phyloP scores from a whole-genome alignment of 2,329 filamentous ascomycete genomes.

The Aspergillus aculeatus region DNA sequence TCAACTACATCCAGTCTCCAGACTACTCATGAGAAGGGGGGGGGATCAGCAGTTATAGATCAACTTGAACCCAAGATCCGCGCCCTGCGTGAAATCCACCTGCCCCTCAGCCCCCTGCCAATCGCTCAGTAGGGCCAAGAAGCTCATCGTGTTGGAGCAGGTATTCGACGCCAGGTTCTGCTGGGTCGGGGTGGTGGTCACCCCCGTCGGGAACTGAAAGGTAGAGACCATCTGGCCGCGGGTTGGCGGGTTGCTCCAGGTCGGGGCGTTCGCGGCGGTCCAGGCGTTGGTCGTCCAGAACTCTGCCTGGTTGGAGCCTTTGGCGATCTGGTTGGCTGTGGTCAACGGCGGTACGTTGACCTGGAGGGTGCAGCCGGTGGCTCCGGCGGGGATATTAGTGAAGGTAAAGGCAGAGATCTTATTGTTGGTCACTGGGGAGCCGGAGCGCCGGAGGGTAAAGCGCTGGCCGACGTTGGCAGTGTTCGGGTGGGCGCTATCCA shows the following conservation, averaged over 20 bases:
- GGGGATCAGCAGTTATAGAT: constrained; percentile 16
- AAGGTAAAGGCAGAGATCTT: constrained; percentile 17
- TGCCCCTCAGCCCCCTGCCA: constrained; percentile 16
- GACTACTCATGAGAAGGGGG: too few species aligned
- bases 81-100: constrained; percentile 15
- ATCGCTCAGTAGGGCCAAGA: constrained; percentile 13
- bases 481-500: constrained; percentile 11
- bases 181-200: neutral
- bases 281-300: constrained; percentile 18
- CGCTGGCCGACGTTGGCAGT: constrained; percentile 10
- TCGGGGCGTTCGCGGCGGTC: constrained; percentile 3
- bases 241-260: constrained; percentile 10
- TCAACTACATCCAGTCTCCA: too few species aligned
- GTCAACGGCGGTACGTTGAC: constrained; percentile 14
- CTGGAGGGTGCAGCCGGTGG: constrained; percentile 21
- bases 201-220: constrained; percentile 12
- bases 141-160: constrained; percentile 19
- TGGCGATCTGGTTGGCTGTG: constrained; percentile 14
- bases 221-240: constrained; percentile 9
- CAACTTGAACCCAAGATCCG: constrained; percentile 16
- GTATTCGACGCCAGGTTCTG: constrained; percentile 12
- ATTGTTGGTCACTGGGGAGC: constrained; percentile 1
- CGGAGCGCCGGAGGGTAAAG: constrained; percentile 13
- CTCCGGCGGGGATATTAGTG: constrained; percentile 13
- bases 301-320: constrained; percentile 12